A percentile compares a stretch with the other conserved stretches of the same genome.
phyloP scores from a whole-genome alignment of 148 eudicot species.

The Heliamphora exappendiculata region DNA sequence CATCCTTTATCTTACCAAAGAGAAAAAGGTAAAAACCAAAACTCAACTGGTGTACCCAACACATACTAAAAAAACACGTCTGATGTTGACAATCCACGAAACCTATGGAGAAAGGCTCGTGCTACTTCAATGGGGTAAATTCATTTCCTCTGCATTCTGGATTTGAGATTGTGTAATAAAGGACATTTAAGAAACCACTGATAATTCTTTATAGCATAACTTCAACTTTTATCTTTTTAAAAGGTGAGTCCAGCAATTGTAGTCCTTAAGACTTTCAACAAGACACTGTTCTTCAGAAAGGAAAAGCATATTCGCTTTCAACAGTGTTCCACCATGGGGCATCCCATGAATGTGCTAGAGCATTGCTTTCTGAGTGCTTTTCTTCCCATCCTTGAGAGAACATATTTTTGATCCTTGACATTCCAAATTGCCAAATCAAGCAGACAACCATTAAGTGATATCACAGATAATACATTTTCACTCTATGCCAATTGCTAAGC shows the following conservation, averaged over 20 bases:
- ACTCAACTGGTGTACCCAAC: background rate
- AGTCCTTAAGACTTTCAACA: background rate
- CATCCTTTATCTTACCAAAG: too few species aligned
- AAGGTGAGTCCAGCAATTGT: background rate
- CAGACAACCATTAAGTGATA: background rate
- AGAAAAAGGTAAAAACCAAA: background rate
- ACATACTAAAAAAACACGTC: background rate
- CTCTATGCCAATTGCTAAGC: too few species aligned
- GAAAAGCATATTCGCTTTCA: background rate
- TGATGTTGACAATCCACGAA: background rate
- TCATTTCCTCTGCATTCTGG: background rate
- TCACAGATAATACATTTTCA: background rate
- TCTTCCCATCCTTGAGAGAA: background rate
- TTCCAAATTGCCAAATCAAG: background rate
- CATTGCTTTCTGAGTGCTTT: background rate
- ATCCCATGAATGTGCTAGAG: background rate
- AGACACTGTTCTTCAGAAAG: background rate
- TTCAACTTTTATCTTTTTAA: background rate
- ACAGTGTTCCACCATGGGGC: background rate
- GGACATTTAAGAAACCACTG: background rate
- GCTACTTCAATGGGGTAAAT: background rate
- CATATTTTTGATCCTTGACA: background rate
- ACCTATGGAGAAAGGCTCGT: background rate
- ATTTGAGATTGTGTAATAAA: background rate
- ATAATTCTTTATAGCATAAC: background rate